Base-by-base conservation (phyloP, 2,329 filamentous ascomycete genomes). In the Ascomycota sp. region DNA sequence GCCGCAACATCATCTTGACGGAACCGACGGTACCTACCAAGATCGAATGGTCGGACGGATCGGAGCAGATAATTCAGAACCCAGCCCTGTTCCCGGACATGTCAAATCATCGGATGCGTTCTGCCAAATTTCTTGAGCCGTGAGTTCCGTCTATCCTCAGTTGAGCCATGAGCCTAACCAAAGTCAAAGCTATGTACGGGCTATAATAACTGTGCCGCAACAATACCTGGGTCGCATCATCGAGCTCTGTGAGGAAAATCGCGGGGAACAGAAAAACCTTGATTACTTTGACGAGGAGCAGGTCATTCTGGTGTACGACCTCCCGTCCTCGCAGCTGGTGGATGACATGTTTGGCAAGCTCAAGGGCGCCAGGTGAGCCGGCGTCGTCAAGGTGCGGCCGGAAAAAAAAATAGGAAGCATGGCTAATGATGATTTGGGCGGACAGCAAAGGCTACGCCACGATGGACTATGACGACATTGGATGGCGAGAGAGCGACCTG, bases 291-390 rank as follows among this genome's bases (percentile, higher is more conserved):
- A 83, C 9, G 63, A 78, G 2, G 81, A 75, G 0, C 89, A 98
- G 51, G 86, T 95, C 33, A 95, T 98, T 37, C 59, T 98, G 22
- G 86, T 86, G 43, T 98, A 98, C 48, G 71, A 85, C 30, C 56
- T 98, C 2, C 89, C 89, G 0, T 65, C 93, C 1, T 73, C 83
- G 2, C 81, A 93, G 31, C 62, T 98, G 4, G 89, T 98, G 1
- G 89, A 95, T 42, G 89, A 98, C 52, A 76, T 98, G 46, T 98
- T 98, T 49, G 89, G 89, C 30, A 94, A 92, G 52, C 63, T 98
- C 31, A 98, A 98, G 51, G 81, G 83, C 23, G 68, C 72, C 0
- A 94, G 85, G 31, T 59, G 45, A 34, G 52, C 45, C 8, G 25
- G 5, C n/a, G n/a, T n/a, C n/a, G n/a, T n/a, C n/a, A n/a, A n/a